Percentiles rank a stretch among this genome's conserved stretches.
These are phyloP conservation scores for Pogostemon cablin DNA, from an alignment of 257 asterid genomes.

Conservation along the genomic window DNA sequence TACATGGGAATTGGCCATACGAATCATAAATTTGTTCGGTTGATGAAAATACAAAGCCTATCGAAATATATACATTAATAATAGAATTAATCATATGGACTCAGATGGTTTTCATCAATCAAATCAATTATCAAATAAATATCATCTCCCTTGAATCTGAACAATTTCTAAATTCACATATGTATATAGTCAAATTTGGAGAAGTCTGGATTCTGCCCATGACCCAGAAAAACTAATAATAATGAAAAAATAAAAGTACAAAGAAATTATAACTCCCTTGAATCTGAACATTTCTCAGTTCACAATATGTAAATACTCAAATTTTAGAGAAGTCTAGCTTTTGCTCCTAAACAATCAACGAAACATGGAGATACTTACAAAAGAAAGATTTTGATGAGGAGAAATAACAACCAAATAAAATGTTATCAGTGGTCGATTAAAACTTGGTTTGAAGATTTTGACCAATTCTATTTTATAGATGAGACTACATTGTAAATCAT, in stretches of 20 bases:
- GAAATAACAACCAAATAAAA: not conserved
- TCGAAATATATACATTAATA: conserved; percentile 11
- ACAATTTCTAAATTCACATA: not conserved
- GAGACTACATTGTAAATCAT: too few relatives aligned
- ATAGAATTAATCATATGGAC: not conserved
- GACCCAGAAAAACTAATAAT: too few relatives aligned
- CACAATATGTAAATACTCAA: not conserved
- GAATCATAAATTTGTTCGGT: not conserved
- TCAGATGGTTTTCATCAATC: conserved; percentile 9
- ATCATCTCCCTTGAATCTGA: not conserved
- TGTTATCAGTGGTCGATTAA: not conserved
- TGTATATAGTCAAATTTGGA: conserved; percentile 8
- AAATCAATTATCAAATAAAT: not conserved
- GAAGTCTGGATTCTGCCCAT: conserved; percentile 1
- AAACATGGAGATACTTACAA: not conserved
- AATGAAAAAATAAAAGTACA: too few relatives aligned
- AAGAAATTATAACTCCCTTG: not conserved
- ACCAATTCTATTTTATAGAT: too few relatives aligned
- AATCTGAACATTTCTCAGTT: not conserved
- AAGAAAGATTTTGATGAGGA: not conserved
- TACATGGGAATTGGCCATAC: not conserved
- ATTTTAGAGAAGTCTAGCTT: conserved; percentile 10
- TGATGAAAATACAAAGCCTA: not conserved
- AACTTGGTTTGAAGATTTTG: too few relatives aligned
- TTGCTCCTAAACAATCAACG: not conserved